Conservation (phyloP, 345 rosid species). For the Boechera retrofracta region DNA sequence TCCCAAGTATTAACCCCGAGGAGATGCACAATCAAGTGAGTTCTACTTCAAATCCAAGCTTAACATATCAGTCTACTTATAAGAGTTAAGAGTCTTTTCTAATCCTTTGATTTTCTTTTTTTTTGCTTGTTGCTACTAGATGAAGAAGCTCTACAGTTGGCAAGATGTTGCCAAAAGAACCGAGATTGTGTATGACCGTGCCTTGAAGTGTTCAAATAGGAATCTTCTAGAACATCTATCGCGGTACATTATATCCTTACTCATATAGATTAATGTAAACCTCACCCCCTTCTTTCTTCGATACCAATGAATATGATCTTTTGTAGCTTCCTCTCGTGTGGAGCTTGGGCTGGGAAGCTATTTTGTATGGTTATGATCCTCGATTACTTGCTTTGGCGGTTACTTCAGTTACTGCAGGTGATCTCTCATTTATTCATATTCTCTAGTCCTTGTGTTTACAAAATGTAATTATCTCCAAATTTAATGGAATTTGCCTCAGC, state of each 20-base stretch:
- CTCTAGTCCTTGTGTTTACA: background rate
- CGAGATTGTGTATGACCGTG: conserved; percentile 83
- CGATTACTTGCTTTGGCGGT: conserved; percentile 74
- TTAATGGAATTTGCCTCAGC: conserved; percentile 52
- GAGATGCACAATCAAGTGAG: conserved; percentile 88
- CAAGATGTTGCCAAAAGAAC: conserved; percentile 95
- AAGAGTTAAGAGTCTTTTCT: background rate
- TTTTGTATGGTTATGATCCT: conserved; percentile 92
- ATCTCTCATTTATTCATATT: background rate
- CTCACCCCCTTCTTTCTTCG: background rate
- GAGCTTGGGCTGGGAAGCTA: conserved; percentile 94
- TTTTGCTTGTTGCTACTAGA: conserved; percentile 33
- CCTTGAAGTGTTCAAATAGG: conserved; percentile 73
- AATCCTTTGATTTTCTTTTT: background rate
- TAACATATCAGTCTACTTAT: background rate
- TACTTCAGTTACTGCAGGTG: conserved; percentile 74
- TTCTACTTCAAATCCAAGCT: background rate
- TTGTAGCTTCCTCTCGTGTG: conserved; percentile 83
- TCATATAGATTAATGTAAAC: conserved; percentile 12
- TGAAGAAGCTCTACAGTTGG: conserved; percentile 93
- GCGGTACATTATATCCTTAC: conserved; percentile 52
- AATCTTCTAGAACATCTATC: conserved; percentile 64
- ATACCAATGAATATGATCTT: background rate
- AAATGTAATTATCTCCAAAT: background rate
- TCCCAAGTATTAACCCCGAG: conserved; percentile 84